Percentiles rank a stretch among this genome's conserved stretches.
Evolutionary conservation across 1,284 basidiomycete species (phyloP).

Genomic region (Xerocomus minutiporus): DNA sequence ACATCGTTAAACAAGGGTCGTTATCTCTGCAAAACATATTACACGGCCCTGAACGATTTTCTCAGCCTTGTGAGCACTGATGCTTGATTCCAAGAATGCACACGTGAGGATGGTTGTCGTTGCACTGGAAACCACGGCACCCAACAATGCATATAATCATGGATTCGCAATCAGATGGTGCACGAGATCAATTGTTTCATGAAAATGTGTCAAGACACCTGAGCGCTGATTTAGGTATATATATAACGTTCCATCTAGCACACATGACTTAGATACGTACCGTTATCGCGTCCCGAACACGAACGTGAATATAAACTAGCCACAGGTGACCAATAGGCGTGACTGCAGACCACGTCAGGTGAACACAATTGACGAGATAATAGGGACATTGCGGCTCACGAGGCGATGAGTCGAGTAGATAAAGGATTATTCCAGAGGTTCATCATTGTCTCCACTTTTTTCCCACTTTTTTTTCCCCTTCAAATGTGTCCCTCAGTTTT

Average conservation of each 20-base stretch:
- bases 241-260: too few relatives aligned
- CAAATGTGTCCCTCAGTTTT: too few relatives aligned
- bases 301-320: neutral
- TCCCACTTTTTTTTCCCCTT: neutral
- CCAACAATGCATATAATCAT: too few relatives aligned
- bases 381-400: neutral
- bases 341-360: slow-evolving; percentile 15
- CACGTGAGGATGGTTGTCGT: too few relatives aligned
- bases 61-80: neutral
- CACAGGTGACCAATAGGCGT: slow-evolving; percentile 15
- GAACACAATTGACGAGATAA: slow-evolving; percentile 10
- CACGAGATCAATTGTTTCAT: neutral
- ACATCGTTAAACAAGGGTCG: too few relatives aligned
- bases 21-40: neutral
- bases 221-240: too few relatives aligned
- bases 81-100: too few relatives aligned
- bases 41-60: neutral
- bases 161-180: neutral
- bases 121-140: too few relatives aligned
- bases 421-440: slow-evolving; percentile 6
- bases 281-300: too few relatives aligned
- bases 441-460: neutral
- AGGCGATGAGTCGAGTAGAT: slow-evolving; percentile 15
- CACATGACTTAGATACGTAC: too few relatives aligned
- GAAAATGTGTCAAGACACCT: neutral